Evolutionary conservation across 352 stramenopile genomes (phyloP).

Genomic region (Thraustochytrium sp.): DNA sequence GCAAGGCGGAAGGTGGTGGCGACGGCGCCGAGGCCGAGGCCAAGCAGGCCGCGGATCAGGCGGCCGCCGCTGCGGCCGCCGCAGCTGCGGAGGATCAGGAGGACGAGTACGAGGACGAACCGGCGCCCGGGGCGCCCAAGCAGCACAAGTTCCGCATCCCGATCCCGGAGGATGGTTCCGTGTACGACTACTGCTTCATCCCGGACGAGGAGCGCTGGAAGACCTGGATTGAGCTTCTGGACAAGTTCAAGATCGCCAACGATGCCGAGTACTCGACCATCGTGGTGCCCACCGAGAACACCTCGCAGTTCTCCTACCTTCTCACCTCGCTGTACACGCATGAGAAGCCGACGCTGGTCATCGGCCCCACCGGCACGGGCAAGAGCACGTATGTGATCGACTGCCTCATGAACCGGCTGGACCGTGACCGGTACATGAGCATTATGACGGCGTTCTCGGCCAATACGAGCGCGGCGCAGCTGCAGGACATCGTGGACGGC

Average conservation of each 20-base stretch:
- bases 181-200: conserved; percentile 78
- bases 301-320: conserved; percentile 63
- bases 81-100: neutral
- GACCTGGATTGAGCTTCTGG: conserved; percentile 69
- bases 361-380: conserved; percentile 81
- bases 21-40: neutral
- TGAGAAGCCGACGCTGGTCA: conserved; percentile 75
- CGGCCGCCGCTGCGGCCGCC: neutral
- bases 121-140: conserved; percentile 14
- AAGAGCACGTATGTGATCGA: conserved; percentile 88
- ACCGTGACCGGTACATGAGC: conserved; percentile 73
- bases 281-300: conserved; percentile 45
- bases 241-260: conserved; percentile 53
- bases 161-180: conserved; percentile 55
- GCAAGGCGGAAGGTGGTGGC: neutral
- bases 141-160: conserved; percentile 15
- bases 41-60: conserved; percentile 50
- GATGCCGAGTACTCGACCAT: conserved; percentile 42
- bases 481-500: conserved; percentile 79
- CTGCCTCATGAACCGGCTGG: conserved; percentile 70
- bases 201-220: conserved; percentile 68
- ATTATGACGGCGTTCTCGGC: conserved; percentile 85
- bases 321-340: conserved; percentile 73
- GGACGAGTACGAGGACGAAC: neutral
- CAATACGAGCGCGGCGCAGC: conserved; percentile 84